Evolutionary conservation across 306 rosid species (phyloP).

Genomic region (Vigna trinervia): DNA sequence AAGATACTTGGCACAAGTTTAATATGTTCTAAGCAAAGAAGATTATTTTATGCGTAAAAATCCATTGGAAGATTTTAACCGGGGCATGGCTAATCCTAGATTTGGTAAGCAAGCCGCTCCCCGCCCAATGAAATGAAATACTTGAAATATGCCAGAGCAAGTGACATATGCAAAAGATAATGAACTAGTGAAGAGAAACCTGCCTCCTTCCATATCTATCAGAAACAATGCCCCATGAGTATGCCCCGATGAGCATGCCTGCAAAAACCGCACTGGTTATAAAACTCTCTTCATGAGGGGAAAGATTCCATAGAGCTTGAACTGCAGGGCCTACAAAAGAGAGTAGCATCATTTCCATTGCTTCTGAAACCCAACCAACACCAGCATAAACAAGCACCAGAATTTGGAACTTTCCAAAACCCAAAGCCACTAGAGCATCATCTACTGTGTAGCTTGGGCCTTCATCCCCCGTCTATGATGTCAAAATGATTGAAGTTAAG

Average conservation of each 20-base stretch:
- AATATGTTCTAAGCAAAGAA: neutral
- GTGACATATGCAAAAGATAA: constrained; percentile 2
- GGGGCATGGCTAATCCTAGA: constrained; percentile 23
- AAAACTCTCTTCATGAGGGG: constrained; percentile 76
- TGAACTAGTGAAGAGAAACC: constrained; percentile 4
- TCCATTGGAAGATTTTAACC: constrained; percentile 12
- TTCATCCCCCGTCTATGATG: constrained; percentile 54
- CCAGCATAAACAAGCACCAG: constrained; percentile 91
- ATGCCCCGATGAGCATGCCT: constrained; percentile 91
- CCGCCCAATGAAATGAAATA: neutral
- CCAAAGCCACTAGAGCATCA: constrained; percentile 78
- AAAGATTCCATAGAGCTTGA: constrained; percentile 82
- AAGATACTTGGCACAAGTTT: neutral
- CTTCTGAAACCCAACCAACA: constrained; percentile 95
- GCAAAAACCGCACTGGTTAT: constrained; percentile 84
- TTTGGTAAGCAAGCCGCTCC: neutral
- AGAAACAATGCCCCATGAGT: constrained; percentile 91
- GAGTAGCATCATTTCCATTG: constrained; percentile 99
- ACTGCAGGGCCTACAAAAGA: constrained; percentile 97
- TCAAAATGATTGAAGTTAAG: constrained; percentile 30
- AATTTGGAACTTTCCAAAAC: constrained; percentile 89
- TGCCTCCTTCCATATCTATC: constrained; percentile 90
- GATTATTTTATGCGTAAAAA: neutral
- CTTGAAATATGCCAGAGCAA: constrained; percentile 10
- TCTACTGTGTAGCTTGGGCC: constrained; percentile 67